phyloP scores from a whole-genome alignment of 331 rosid species.

The Malus hybrid region DNA sequence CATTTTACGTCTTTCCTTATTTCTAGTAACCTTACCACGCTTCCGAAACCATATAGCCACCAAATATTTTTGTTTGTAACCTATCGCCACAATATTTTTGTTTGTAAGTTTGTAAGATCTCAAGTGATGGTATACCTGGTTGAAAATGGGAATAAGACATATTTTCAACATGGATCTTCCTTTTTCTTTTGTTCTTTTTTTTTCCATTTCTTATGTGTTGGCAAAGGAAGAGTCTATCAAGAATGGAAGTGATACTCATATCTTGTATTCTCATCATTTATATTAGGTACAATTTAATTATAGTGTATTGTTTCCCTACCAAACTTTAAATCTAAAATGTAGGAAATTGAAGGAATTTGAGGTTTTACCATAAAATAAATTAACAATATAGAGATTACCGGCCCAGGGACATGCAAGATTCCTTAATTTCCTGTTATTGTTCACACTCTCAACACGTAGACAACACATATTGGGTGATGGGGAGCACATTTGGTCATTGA shows the following conservation, averaged over 20 bases:
- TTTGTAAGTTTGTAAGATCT: neutral
- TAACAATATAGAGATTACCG: no score
- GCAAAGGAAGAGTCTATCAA: neutral
- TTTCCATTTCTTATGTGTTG: neutral
- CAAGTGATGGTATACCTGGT: neutral
- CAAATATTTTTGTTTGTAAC: neutral
- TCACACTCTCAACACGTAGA: no score
- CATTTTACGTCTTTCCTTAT: neutral
- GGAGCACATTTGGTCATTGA: neutral
- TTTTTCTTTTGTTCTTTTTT: no score
- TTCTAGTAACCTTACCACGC: no score
- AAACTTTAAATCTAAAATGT: no score
- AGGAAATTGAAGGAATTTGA: neutral
- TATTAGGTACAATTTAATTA: no score
- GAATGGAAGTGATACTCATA: neutral
- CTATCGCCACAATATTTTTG: neutral
- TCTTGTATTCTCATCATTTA: neutral
- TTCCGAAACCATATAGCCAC: no score
- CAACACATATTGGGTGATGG: neutral
- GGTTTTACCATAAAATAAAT: no score
- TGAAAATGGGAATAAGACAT: no score
- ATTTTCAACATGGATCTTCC: no score
- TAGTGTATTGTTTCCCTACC: neutral
- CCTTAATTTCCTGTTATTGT: neutral
- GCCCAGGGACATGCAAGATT: neutral